Base-by-base conservation (phyloP, 2,329 filamentous ascomycete species). In the Lasiodiplodia sp. region DNA sequence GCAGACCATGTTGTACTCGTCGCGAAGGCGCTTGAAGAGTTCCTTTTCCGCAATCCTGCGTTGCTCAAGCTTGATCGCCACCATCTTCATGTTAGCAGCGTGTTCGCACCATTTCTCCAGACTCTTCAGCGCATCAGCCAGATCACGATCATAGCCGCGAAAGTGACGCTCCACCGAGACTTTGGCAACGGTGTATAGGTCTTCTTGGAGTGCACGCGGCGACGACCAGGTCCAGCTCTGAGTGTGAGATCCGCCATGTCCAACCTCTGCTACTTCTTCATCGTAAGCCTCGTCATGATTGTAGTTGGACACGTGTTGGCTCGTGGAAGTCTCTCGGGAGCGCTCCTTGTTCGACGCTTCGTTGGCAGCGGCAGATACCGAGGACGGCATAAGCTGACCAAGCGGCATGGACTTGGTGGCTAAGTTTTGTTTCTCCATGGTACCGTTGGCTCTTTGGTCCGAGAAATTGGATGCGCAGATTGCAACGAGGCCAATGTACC, bases 101-200 rank as follows among this genome's bases (percentile, higher is more conserved):
- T 69, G 68, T 23, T 21, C 49, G n/a, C 67, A 51, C 68, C 68
- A 69, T 11, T 53, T 57, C 4, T 57, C 52, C n/a, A 69, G 23
- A 28, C 58, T 49, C 56, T 51, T 60, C 31, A 67, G 23, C 28
- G 65, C 53, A 34, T 67, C 53, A 38, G 40, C 40, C 28, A 60
- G 21, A 44, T 67, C 55, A 18, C 56, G 55, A 31, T 67, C 65
- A 12, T 60, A 69, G 18, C 57, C 51, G 18, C 49, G 64, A 28
- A 67, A 69, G 23, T 65, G 65, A 34, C 68, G 64, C 14, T 68
- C 47, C 5, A 69, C 57, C 5, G 65, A 60, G 28, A 67, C 58
- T 57, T 63, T 55, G 18, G 65, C 51, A 18, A 68, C 47, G 2
- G 21, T 23, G 56, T 63, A 68, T 18, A 53, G 34, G 47, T 69